Percentiles rank a stretch among this genome's conserved stretches.
These are phyloP conservation scores for Solanum hybrid DNA, from an alignment of 305 asterid species.

Conservation along the genomic window DNA sequence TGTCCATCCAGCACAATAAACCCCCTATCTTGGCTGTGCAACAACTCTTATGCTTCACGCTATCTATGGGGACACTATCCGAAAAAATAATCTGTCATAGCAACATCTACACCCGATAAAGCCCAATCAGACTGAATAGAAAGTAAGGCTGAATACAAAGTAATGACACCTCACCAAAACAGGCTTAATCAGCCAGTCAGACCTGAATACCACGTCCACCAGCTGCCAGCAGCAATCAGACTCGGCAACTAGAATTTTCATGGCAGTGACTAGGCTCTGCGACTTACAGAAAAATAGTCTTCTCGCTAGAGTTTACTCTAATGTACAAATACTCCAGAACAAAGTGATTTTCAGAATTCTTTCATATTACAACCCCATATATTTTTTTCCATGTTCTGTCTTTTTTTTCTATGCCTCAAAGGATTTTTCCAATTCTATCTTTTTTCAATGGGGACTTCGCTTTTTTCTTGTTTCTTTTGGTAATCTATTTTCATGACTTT, in stretches of 20 bases:
- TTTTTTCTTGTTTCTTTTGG: background rate
- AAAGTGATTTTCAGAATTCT: background rate
- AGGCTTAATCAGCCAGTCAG: conserved; percentile 16
- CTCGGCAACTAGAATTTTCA: conserved; percentile 15
- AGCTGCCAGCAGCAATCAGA: conserved; percentile 22
- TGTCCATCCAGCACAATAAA: background rate
- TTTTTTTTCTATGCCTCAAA: background rate
- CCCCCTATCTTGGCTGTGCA: background rate
- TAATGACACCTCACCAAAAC: conserved; percentile 32
- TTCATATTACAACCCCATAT: background rate
- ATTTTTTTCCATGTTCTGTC: background rate
- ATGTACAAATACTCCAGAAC: background rate
- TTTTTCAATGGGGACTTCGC: background rate
- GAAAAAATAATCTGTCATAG: background rate
- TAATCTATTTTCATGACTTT: too few relatives aligned
- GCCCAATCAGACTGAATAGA: too few relatives aligned
- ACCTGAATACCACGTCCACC: conserved; percentile 15
- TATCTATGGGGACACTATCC: background rate
- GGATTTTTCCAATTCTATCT: background rate
- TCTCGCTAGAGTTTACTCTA: conserved; percentile 5
- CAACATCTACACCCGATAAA: background rate
- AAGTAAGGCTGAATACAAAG: too few relatives aligned
- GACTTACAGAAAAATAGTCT: conserved; percentile 10
- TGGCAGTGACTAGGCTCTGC: conserved; percentile 15
- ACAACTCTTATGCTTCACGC: background rate